A percentile compares a stretch with the other conserved stretches of the same genome.
phyloP scores from a whole-genome alignment of 495 filamentous ascomycete species.

The Hypomontagnella monticulosa region DNA sequence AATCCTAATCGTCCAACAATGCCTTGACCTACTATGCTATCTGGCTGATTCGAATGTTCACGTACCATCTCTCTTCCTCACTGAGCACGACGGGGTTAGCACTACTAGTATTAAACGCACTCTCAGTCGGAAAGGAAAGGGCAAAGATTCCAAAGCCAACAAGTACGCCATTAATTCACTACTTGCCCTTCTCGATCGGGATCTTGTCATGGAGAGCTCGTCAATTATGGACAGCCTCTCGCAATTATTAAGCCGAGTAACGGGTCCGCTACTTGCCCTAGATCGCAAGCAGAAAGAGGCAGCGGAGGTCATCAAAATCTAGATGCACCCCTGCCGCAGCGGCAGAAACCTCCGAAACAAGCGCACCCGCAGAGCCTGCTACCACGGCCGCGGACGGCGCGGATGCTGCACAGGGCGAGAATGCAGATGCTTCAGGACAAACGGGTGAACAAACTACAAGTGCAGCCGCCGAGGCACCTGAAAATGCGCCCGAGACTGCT shows the following conservation, averaged over 20 bases:
- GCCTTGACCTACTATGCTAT: constrained; percentile 80
- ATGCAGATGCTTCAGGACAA: constrained; percentile 10
- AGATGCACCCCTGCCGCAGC: constrained; percentile 52
- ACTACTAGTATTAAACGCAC: constrained; percentile 75
- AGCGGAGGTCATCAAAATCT: constrained; percentile 68
- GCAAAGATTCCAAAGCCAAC: constrained; percentile 79
- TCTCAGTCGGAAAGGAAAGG: constrained; percentile 84
- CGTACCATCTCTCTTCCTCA: constrained; percentile 91
- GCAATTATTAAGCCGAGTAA: constrained; percentile 84
- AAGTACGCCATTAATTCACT: constrained; percentile 94
- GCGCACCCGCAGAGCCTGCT: constrained; percentile 40
- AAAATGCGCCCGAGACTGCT: constrained; percentile 27
- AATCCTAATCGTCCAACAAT: constrained; percentile 94
- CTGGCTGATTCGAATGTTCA: constrained; percentile 82
- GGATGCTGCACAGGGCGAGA: constrained; percentile 8
- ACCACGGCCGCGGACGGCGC: constrained; percentile 24
- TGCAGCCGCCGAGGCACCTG: constrained; percentile 41
- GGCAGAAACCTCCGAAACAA: constrained; percentile 39
- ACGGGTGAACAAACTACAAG: constrained; percentile 5
- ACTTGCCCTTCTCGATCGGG: constrained; percentile 85
- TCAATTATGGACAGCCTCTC: constrained; percentile 94
- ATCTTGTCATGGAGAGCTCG: constrained; percentile 93
- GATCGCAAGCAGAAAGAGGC: constrained; percentile 83
- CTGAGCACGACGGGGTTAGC: constrained; percentile 85
- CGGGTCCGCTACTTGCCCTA: constrained; percentile 82